These are phyloP conservation scores for Globisporangium iwayamae DNA, from an alignment of 352 stramenopile species.

Conservation along the genomic window DNA sequence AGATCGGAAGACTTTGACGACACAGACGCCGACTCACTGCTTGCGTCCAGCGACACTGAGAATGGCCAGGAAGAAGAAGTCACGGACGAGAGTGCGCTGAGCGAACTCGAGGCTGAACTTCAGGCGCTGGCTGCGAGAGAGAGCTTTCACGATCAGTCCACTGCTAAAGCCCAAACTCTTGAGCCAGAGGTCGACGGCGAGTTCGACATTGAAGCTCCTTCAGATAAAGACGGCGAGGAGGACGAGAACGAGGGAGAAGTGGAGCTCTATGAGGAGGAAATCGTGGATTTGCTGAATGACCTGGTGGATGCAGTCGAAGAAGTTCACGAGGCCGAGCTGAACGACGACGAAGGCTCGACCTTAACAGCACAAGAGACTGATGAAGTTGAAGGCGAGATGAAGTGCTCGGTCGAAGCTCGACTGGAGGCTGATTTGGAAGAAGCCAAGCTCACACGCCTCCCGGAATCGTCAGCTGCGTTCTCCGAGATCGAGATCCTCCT, in stretches of 20 bases:
- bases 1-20: slow-evolving; percentile 4
- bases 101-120: slow-evolving; percentile 16
- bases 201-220: slow-evolving; percentile 9
- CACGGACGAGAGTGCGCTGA: slow-evolving; percentile 5
- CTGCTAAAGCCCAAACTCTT: background rate
- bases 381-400: slow-evolving; percentile 6
- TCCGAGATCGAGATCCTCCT: slow-evolving; percentile 1
- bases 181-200: slow-evolving; percentile 16
- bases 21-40: slow-evolving; percentile 10
- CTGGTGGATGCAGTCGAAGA: slow-evolving; percentile 17
- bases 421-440: slow-evolving; percentile 7
- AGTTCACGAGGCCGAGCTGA: slow-evolving; percentile 4
- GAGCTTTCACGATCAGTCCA: background rate
- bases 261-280: slow-evolving; percentile 20
- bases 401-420: background rate
- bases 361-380: slow-evolving; percentile 2
- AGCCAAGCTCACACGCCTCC: background rate
- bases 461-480: background rate
- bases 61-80: background rate
- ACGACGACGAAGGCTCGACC: slow-evolving; percentile 14
- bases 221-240: slow-evolving; percentile 11
- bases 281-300: slow-evolving; percentile 25
- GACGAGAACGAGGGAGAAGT: slow-evolving; percentile 12
- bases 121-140: background rate
- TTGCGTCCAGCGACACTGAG: slow-evolving; percentile 9